Base-by-base conservation (phyloP, 2,329 filamentous ascomycete species). In the Trichoderma koningiopsis region DNA sequence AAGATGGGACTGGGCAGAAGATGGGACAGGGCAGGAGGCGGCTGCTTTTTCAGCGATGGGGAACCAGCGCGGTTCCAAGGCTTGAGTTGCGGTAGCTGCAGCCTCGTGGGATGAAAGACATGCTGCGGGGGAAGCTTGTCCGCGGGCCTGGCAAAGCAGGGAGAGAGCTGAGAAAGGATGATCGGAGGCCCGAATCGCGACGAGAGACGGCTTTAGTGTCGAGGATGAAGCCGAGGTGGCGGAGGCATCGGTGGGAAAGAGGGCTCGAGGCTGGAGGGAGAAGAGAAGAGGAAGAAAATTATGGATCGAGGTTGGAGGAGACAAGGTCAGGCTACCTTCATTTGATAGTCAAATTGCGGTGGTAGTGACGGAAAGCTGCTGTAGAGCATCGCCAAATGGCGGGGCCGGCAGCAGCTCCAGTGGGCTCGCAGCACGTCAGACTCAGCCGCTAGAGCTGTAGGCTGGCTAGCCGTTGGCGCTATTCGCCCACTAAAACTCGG, bases 41-140 rank as follows among this genome's bases (percentile, higher is more conserved):
- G 62, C 31, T 35, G 35, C 29, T 68, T n/a, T 70, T 43, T 70
- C 68, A 70, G 56, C 68, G 68, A 58, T 70, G 53, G 47, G 68
- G 64, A 52, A 68, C 68, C 56, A 49, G 68, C 27, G 57, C 57
- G 55, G 64, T 62, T 68, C 56, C 63, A 68, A 53, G 43, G 33
- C 68, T 66, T 19, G 64, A 52, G 40, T 64, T 70, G 57, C 53
- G 69, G 60, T 68, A 56, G 59, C 69, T 70, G 66, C 56, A 65
- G 61, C 65, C 58, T 69, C 60, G 69, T 59, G 65, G 57, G 68
- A 60, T 52, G 53, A 55, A 40, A 70, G 69, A 70, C 69, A 70
- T 70, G 69, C 69, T 70, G 69, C 59, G 69, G 60, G 49, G 66
- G 66, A 31, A 29, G 35, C 57, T 40, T 40, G 35, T 68, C 57